These are phyloP conservation scores for Ascochyta fabae DNA, from an alignment of 2,329 filamentous ascomycete species.

Conservation along the genomic window DNA sequence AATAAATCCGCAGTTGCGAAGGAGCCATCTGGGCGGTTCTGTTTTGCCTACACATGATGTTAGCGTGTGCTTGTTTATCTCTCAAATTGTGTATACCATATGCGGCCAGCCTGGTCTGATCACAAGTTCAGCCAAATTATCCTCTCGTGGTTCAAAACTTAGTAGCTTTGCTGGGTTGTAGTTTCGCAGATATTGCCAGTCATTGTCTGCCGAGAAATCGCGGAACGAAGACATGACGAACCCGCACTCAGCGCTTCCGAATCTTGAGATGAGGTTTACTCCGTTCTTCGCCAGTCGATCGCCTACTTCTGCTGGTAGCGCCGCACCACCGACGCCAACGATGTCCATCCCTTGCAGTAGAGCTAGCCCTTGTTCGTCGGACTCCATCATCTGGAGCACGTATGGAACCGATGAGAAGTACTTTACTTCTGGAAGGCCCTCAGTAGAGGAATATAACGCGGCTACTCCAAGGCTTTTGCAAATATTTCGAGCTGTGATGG, in stretches of 20 bases:
- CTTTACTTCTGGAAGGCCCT: constrained; percentile 47
- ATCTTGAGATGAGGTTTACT: constrained; percentile 66
- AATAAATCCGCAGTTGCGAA: constrained; percentile 71
- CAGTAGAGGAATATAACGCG: constrained; percentile 20
- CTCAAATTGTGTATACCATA: constrained; percentile 34
- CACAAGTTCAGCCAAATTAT: constrained; percentile 60
- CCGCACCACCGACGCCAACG: constrained; percentile 69
- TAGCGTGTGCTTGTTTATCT: not conserved
- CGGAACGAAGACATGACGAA: constrained; percentile 69
- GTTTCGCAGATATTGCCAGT: constrained; percentile 66
- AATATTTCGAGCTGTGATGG: constrained; percentile 64
- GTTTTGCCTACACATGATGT: constrained; percentile 52
- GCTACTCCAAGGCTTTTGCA: constrained; percentile 55
- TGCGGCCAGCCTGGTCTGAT: constrained; percentile 65
- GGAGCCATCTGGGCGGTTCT: constrained; percentile 64
- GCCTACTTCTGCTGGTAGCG: constrained; percentile 61
- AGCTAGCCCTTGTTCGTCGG: constrained; percentile 83
- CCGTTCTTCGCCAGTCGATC: constrained; percentile 58
- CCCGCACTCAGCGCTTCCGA: constrained; percentile 71
- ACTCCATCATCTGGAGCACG: constrained; percentile 86
- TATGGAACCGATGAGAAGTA: constrained; percentile 77
- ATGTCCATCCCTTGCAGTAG: constrained; percentile 64
- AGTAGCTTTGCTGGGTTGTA: constrained; percentile 53
- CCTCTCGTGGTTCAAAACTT: constrained; percentile 52
- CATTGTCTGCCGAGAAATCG: constrained; percentile 60